These are phyloP conservation scores for Perkinsus olseni DNA, from an alignment of 169 alveolate genomes.

Conservation along the genomic window DNA sequence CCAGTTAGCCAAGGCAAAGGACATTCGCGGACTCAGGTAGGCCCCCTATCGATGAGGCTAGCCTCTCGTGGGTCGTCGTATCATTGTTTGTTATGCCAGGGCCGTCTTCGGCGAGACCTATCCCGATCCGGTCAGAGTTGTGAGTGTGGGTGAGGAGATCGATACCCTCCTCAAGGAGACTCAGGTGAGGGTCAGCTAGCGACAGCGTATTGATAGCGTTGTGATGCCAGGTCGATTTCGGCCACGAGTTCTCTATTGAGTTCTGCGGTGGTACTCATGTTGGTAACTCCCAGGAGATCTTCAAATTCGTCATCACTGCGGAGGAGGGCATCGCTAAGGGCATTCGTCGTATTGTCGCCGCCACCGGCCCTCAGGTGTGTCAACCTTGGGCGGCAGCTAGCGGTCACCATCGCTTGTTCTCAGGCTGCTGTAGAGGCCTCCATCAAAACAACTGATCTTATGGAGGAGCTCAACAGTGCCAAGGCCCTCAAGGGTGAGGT, in stretches of 20 bases:
- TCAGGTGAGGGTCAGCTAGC: neutral
- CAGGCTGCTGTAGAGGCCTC: neutral
- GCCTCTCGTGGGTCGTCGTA: too few relatives aligned
- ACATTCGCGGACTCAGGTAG: constrained; percentile 30
- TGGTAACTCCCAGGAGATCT: constrained; percentile 54
- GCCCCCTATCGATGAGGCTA: too few relatives aligned
- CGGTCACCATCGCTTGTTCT: constrained; percentile 29
- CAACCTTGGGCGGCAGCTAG: constrained; percentile 42
- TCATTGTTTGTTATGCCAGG: constrained; percentile 2
- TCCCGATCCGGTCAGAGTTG: constrained; percentile 85
- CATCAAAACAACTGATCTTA: neutral
- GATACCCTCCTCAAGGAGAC: constrained; percentile 28
- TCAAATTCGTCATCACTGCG: constrained; percentile 52
- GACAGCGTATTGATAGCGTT: neutral
- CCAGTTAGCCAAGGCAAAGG: constrained; percentile 35
- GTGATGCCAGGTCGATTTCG: neutral
- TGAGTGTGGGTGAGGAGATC: constrained; percentile 60
- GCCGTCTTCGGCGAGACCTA: constrained; percentile 79
- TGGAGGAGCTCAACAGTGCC: neutral
- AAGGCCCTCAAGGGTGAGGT: neutral
- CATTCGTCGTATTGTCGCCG: constrained; percentile 68
- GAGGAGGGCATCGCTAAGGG: constrained; percentile 85
- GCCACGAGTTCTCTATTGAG: constrained; percentile 59
- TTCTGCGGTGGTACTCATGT: constrained; percentile 87
- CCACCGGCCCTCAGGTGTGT: constrained; percentile 62